Evolutionary conservation across 2,329 filamentous ascomycete genomes (phyloP).

Genomic region (Hypoxylon sp.): DNA sequence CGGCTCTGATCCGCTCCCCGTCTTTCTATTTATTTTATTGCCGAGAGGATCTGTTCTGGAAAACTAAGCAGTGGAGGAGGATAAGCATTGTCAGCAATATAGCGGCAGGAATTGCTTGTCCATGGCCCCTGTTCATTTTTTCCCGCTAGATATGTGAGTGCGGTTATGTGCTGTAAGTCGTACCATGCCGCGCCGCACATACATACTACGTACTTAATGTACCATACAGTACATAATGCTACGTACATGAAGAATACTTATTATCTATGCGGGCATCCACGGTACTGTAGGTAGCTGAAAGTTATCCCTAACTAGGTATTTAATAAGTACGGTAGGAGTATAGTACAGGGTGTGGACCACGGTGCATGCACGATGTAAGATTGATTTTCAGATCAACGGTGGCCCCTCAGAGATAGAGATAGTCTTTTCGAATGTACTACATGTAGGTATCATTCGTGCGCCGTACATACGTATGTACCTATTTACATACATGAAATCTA

Average conservation of each 20-base stretch:
- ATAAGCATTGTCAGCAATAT: slow-evolving; percentile 26
- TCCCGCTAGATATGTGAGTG: slow-evolving; percentile 55
- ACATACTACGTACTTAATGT: slow-evolving; percentile 43
- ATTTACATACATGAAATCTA: slow-evolving; percentile 31
- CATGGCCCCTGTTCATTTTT: slow-evolving; percentile 37
- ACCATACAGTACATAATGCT: slow-evolving; percentile 44
- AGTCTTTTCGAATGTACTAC: slow-evolving; percentile 39
- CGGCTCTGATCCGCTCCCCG: slow-evolving; percentile 45
- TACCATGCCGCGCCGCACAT: slow-evolving; percentile 48
- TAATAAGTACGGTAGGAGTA: slow-evolving; percentile 29
- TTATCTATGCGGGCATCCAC: slow-evolving; percentile 48
- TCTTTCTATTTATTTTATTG: slow-evolving; percentile 37
- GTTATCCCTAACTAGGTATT: slow-evolving; percentile 29
- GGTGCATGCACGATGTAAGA: slow-evolving; percentile 55
- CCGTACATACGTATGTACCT: slow-evolving; percentile 6
- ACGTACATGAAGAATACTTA: slow-evolving; percentile 44
- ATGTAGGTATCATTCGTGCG: slow-evolving; percentile 26
- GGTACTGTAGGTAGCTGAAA: slow-evolving; percentile 37
- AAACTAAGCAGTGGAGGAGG: slow-evolving; percentile 32
- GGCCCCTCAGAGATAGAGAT: slow-evolving; percentile 44
- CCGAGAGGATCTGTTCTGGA: slow-evolving; percentile 34
- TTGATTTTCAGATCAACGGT: slow-evolving; percentile 51
- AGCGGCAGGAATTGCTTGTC: slow-evolving; percentile 34
- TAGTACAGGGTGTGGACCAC: slow-evolving; percentile 48
- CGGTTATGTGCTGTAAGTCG: slow-evolving; percentile 54